Evolutionary conservation across 768 basidiomycete genomes (phyloP).

Genomic region (Tulasnella sp.): DNA sequence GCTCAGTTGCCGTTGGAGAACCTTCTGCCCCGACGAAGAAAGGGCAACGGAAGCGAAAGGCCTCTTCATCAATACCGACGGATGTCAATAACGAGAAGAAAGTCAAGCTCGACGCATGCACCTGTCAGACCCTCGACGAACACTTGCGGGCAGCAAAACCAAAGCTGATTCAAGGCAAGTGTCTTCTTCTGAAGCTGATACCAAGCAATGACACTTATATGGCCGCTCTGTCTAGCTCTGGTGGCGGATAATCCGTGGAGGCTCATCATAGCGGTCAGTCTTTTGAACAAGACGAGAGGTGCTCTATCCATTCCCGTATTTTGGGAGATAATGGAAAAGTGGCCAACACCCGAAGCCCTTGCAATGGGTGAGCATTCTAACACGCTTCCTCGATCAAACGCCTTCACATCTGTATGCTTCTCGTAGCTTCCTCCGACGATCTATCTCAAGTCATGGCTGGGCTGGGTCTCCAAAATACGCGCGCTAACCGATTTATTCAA

Average conservation of each 20-base stretch:
- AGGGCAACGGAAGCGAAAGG: neutral
- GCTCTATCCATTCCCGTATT: conserved; percentile 68
- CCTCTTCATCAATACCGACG: neutral
- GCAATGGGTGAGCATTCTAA: conserved; percentile 52
- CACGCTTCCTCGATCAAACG: neutral
- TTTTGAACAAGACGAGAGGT: conserved; percentile 73
- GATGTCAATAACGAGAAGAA: conserved; percentile 2
- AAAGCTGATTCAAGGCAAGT: conserved; percentile 41
- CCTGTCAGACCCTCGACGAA: conserved; percentile 11
- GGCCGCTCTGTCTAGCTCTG: conserved; percentile 36
- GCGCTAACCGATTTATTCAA: conserved; percentile 58
- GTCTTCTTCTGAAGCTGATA: neutral
- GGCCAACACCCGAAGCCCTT: conserved; percentile 61
- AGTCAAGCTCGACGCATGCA: neutral
- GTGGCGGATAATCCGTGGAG: conserved; percentile 59
- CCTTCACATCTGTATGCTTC: neutral
- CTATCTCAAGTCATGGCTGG: conserved; percentile 51
- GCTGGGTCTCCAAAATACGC: conserved; percentile 63
- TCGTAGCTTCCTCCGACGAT: conserved; percentile 46
- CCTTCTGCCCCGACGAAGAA: neutral
- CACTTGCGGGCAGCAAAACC: conserved; percentile 37
- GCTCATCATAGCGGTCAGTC: conserved; percentile 64
- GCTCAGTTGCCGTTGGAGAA: neutral
- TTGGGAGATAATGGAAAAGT: conserved; percentile 57
- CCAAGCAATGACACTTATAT: too few species aligned